A percentile compares a stretch with the other conserved stretches of the same genome.
These are phyloP conservation scores for Citrullus amarus DNA, from an alignment of 306 rosid genomes.

Conservation along the genomic window DNA sequence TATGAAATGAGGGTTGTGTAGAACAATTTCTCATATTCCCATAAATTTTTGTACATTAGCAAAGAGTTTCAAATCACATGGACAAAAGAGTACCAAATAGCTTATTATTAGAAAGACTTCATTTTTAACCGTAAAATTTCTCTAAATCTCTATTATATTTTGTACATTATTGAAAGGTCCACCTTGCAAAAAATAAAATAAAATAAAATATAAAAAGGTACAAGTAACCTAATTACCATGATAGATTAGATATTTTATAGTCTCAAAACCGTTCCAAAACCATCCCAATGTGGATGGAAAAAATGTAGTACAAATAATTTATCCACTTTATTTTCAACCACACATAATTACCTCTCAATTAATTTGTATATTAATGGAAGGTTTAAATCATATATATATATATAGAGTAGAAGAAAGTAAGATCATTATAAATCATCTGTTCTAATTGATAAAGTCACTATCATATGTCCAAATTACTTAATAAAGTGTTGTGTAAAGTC, in stretches of 20 bases:
- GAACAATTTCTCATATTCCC: neutral
- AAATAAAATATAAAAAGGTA: neutral
- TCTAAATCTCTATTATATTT: neutral
- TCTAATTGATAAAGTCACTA: neutral
- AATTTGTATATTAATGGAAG: no score
- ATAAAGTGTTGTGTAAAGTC: neutral
- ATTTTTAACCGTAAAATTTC: neutral
- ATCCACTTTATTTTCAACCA: neutral
- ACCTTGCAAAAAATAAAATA: neutral
- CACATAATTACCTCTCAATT: neutral
- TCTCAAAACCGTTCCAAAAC: neutral
- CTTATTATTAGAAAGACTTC: neutral
- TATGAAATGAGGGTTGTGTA: neutral
- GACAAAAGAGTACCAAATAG: neutral
- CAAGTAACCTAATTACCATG: neutral
- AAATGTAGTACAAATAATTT: neutral
- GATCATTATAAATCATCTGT: neutral
- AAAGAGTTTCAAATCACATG: neutral
- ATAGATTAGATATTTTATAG: neutral
- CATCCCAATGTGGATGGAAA: neutral
- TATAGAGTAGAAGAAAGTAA: neutral
- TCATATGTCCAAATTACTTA: neutral
- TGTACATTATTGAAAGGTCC: neutral
- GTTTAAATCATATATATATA: neutral
- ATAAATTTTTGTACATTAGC: neutral